phyloP scores from a whole-genome alignment of 2,329 filamentous ascomycete genomes.

The Neocatenulostroma microsporum region DNA sequence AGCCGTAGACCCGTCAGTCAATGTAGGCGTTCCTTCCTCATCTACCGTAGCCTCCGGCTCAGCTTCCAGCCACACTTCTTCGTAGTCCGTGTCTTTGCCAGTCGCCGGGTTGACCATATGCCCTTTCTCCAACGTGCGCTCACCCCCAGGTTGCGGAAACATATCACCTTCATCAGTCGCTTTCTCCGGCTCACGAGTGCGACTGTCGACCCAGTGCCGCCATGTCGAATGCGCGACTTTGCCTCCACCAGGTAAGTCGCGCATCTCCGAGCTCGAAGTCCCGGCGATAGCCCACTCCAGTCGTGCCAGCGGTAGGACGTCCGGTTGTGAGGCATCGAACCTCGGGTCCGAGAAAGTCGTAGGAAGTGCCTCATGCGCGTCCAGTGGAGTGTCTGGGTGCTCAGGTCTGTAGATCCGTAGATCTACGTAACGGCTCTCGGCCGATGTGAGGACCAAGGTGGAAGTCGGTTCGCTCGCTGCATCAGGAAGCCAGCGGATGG shows the following conservation, averaged over 20 bases:
- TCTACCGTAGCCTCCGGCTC: conserved; percentile 13
- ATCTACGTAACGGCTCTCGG: conserved; percentile 52
- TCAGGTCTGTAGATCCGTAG: conserved; percentile 52
- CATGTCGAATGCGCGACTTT: conserved; percentile 40
- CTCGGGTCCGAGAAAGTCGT: too few species aligned
- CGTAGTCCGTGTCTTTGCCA: conserved; percentile 48
- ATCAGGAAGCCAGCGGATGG: conserved; percentile 52
- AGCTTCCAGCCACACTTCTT: conserved; percentile 35
- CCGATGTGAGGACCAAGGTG: conserved; percentile 58
- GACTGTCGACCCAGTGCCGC: conserved; percentile 55
- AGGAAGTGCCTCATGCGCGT: too few species aligned
- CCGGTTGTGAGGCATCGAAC: too few species aligned
- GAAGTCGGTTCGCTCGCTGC: conserved; percentile 52
- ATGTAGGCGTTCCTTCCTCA: too few species aligned
- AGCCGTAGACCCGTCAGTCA: too few species aligned
- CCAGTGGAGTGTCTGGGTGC: too few species aligned
- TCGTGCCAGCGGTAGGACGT: conserved; percentile 23
- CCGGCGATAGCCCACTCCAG: conserved; percentile 63
- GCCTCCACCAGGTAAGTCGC: too few species aligned
- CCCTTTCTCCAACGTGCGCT: conserved; percentile 50
- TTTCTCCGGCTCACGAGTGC: conserved; percentile 31
- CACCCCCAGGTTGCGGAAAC: conserved; percentile 36
- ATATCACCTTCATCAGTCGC: conserved; percentile 52
- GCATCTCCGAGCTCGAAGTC: conserved; percentile 30
- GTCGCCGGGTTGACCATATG: conserved; percentile 53